phyloP scores from a whole-genome alignment of 176 grass and related monocot species.

The Oryza officinalis region DNA sequence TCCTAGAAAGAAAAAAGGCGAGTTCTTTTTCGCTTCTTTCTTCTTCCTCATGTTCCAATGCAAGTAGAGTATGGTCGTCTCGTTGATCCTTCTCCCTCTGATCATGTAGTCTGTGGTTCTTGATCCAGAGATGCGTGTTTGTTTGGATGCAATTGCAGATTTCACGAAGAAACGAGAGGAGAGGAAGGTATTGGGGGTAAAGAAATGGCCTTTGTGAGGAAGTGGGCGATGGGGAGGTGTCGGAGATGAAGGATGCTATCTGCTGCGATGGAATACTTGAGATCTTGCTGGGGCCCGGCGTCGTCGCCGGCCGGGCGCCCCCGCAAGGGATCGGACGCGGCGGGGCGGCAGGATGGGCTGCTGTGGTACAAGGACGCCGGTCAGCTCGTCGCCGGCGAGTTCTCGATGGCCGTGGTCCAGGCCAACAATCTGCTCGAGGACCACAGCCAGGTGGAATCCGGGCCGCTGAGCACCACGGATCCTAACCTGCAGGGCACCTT shows the following conservation, averaged over 20 bases:
- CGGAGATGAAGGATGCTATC: slow-evolving; percentile 68
- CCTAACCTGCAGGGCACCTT: slow-evolving; percentile 55
- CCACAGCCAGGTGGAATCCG: slow-evolving; percentile 85
- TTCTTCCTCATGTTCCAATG: slow-evolving; percentile 36
- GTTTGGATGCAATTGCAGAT: slow-evolving; percentile 30
- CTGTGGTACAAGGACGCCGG: slow-evolving; percentile 89
- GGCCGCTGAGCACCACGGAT: slow-evolving; percentile 54
- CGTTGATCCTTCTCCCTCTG: slow-evolving; percentile 25
- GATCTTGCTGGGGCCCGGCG: slow-evolving; percentile 69
- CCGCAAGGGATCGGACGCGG: slow-evolving; percentile 49
- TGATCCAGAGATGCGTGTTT: slow-evolving; percentile 29
- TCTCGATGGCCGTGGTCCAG: slow-evolving; percentile 94
- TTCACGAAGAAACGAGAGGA: slow-evolving; percentile 5
- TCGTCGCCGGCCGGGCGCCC: slow-evolving; percentile 40
- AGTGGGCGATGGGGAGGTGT: slow-evolving; percentile 39
- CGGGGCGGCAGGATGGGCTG: slow-evolving; percentile 69
- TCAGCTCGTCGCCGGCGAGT: slow-evolving; percentile 62
- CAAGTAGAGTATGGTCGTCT: slow-evolving; percentile 20
- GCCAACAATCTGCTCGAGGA: slow-evolving; percentile 89
- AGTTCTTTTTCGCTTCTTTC: slow-evolving; percentile 31
- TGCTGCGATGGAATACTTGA: slow-evolving; percentile 65
- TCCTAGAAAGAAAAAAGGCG: slow-evolving; percentile 34
- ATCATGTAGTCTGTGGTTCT: slow-evolving; percentile 23
- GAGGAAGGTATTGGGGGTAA: not conserved
- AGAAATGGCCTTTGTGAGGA: slow-evolving; percentile 18